Evolutionary conservation across 2,329 filamentous ascomycete genomes (phyloP).

Genomic region (Sclerotinia minor): DNA sequence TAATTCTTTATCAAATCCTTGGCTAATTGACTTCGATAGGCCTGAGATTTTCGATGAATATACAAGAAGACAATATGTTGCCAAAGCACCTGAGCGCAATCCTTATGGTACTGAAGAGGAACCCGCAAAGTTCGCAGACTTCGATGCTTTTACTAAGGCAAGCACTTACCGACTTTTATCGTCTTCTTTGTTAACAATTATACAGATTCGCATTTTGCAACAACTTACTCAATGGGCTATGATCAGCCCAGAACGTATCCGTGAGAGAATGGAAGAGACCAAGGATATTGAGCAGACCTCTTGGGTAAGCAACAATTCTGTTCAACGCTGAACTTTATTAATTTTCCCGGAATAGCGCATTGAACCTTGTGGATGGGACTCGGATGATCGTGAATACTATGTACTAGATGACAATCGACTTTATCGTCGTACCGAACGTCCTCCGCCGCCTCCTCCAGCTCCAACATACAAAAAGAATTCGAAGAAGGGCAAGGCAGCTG

Average conservation of each 20-base stretch:
- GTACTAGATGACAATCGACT: conserved; percentile 92
- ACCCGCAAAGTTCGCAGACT: conserved; percentile 72
- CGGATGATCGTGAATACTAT: conserved; percentile 81
- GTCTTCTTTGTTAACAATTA: conserved; percentile 38
- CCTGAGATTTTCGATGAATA: conserved; percentile 91
- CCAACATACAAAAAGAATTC: conserved; percentile 65
- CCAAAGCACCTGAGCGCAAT: conserved; percentile 77
- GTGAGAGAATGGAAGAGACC: conserved; percentile 81
- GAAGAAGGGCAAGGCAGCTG: conserved; percentile 62
- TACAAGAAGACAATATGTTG: conserved; percentile 80
- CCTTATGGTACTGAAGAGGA: conserved; percentile 80
- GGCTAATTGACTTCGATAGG: conserved; percentile 49
- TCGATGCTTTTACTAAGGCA: conserved; percentile 81
- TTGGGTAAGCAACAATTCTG: conserved; percentile 61
- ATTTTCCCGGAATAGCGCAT: conserved; percentile 56
- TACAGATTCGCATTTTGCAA: conserved; percentile 72
- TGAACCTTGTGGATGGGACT: conserved; percentile 85
- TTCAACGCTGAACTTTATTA: conserved; percentile 22
- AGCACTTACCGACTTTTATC: conserved; percentile 45
- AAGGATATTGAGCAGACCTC: conserved; percentile 76
- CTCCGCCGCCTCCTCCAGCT: conserved; percentile 55
- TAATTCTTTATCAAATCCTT: conserved; percentile 5
- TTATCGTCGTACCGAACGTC: conserved; percentile 81
- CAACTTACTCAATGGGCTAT: conserved; percentile 89
- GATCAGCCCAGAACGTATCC: conserved; percentile 80